These are phyloP conservation scores for Volutella citrinella DNA, from an alignment of 2,329 filamentous ascomycete genomes.

Conservation along the genomic window DNA sequence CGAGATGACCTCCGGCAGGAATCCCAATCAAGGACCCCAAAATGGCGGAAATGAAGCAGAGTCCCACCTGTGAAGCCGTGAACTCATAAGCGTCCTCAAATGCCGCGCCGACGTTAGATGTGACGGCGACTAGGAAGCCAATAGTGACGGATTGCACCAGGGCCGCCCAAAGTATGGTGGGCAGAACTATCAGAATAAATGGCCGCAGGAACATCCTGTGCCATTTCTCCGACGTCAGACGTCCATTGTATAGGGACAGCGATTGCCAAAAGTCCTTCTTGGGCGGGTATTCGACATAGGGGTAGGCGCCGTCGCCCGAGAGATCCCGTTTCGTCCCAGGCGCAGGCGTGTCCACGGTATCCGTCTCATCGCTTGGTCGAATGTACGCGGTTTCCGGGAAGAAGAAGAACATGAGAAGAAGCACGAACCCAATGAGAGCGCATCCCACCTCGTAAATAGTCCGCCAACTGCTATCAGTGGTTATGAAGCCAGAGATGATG, in stretches of 20 bases:
- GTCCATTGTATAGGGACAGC: slow-evolving; percentile 39
- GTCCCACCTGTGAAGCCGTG: slow-evolving; percentile 43
- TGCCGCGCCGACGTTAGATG: slow-evolving; percentile 48
- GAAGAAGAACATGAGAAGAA: slow-evolving; percentile 48
- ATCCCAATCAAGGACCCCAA: slow-evolving; percentile 48
- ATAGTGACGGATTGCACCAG: slow-evolving; percentile 53
- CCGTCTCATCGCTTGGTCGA: slow-evolving; percentile 21
- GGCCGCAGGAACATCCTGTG: slow-evolving; percentile 48
- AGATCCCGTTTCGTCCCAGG: slow-evolving; percentile 11
- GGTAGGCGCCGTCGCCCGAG: slow-evolving; percentile 14
- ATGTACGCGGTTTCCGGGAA: slow-evolving; percentile 54
- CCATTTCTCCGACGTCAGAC: slow-evolving; percentile 44
- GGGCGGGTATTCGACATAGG: slow-evolving; percentile 4
- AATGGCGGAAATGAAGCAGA: slow-evolving; percentile 48
- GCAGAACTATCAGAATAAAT: slow-evolving; percentile 46
- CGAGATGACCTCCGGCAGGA: slow-evolving; percentile 46
- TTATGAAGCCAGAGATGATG: slow-evolving; percentile 46
- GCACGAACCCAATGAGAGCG: slow-evolving; percentile 46
- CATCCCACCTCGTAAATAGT: slow-evolving; percentile 50
- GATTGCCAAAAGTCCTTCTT: slow-evolving; percentile 31
- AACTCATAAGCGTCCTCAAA: slow-evolving; percentile 42
- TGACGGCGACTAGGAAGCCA: slow-evolving; percentile 53
- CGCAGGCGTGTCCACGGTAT: slow-evolving; percentile 2
- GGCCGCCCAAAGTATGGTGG: slow-evolving; percentile 53
- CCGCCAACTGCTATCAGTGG: slow-evolving; percentile 46